These are phyloP conservation scores for Lachancea meyersii DNA, from an alignment of 805 yeast species.

Conservation along the genomic window DNA sequence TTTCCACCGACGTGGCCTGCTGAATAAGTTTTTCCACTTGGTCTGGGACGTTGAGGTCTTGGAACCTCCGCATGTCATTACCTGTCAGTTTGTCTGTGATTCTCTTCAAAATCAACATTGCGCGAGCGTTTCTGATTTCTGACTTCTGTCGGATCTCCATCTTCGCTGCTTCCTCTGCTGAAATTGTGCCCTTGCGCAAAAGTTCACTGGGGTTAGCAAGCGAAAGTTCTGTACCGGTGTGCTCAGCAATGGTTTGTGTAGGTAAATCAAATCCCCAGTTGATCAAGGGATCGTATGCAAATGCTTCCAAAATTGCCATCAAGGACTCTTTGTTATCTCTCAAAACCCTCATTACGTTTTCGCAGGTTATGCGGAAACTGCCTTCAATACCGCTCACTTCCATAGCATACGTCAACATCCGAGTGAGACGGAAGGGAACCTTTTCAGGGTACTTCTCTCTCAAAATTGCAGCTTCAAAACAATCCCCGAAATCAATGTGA, in stretches of 20 bases:
- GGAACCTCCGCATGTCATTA: constrained; percentile 72
- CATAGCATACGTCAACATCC: constrained; percentile 98
- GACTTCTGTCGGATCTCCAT: constrained; percentile 63
- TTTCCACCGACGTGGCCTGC: constrained; percentile 95
- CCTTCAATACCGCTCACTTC: constrained; percentile 99
- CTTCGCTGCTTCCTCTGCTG: constrained; percentile 67
- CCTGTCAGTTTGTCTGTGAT: constrained; percentile 92
- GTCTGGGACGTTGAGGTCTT: constrained; percentile 70
- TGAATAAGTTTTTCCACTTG: constrained; percentile 93
- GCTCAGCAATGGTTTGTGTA: constrained; percentile 65
- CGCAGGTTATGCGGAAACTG: constrained; percentile 91
- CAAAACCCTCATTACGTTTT: constrained; percentile 91
- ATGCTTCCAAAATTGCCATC: constrained; percentile 97
- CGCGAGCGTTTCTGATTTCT: constrained; percentile 80
- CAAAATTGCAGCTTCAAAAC: constrained; percentile 95
- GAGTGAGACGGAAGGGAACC: constrained; percentile 92
- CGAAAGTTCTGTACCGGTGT: constrained; percentile 63
- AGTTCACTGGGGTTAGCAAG: constrained; percentile 65
- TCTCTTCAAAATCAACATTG: constrained; percentile 80
- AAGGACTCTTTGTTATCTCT: constrained; percentile 92
- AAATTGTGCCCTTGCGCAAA: constrained; percentile 64
- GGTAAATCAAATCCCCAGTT: constrained; percentile 98
- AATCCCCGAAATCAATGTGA: constrained; percentile 98
- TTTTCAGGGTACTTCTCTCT: constrained; percentile 97
- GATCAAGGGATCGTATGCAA: constrained; percentile 96